Evolutionary conservation across 192 early-diverging fungal genomes (phyloP).

Genomic region (Gorgonomyces haynaldii): DNA sequence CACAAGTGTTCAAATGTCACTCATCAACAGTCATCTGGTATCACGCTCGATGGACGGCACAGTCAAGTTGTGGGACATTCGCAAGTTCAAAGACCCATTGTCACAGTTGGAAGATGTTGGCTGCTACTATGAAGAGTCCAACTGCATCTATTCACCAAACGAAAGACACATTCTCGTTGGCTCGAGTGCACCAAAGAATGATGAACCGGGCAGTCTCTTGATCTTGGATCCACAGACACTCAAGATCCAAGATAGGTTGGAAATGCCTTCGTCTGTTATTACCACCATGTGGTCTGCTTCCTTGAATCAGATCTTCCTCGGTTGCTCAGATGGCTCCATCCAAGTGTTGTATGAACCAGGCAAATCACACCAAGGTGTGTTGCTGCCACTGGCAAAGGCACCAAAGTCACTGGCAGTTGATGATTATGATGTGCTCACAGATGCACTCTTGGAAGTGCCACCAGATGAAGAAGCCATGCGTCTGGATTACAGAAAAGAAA

Average conservation of each 20-base stretch:
- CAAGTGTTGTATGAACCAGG: conserved; percentile 66
- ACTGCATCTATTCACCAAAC: conserved; percentile 75
- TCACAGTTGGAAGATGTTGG: conserved; percentile 37
- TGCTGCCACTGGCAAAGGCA: conserved; percentile 50
- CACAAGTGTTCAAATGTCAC: conserved; percentile 57
- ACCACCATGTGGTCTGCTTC: conserved; percentile 72
- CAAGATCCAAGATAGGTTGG: conserved; percentile 33
- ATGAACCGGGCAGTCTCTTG: conserved; percentile 48
- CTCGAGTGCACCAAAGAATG: conserved; percentile 57
- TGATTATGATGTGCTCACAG: conserved; percentile 13
- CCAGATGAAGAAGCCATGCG: conserved; percentile 47
- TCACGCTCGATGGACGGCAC: conserved; percentile 76
- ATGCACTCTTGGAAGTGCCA: neutral
- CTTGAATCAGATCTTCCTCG: conserved; percentile 78
- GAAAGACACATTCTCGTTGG: conserved; percentile 70
- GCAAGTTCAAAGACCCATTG: conserved; percentile 60
- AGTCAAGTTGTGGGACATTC: conserved; percentile 89
- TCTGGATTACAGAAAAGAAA: neutral
- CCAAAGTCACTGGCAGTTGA: conserved; percentile 49
- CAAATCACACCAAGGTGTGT: conserved; percentile 57
- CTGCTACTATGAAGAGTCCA: conserved; percentile 59
- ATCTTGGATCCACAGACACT: conserved; percentile 55
- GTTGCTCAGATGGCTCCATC: conserved; percentile 63
- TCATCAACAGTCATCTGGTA: conserved; percentile 51
- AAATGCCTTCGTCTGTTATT: conserved; percentile 47